These are phyloP conservation scores for Yamadazyma insecticola DNA, from an alignment of 805 yeast species.

Conservation along the genomic window DNA sequence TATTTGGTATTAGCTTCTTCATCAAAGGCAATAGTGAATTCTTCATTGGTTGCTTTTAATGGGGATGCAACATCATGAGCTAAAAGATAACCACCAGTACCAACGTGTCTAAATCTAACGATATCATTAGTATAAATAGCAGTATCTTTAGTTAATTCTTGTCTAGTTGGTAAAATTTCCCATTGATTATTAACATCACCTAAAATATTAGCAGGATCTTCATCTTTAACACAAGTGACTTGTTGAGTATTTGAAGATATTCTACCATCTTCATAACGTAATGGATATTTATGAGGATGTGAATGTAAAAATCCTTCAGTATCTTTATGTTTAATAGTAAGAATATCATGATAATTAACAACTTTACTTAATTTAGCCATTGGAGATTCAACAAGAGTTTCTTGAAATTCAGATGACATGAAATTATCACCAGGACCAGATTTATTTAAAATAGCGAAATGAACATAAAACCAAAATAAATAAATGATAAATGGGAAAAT, in stretches of 20 bases:
- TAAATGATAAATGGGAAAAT: slow-evolving; percentile 79
- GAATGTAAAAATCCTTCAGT: slow-evolving; percentile 82
- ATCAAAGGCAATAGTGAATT: slow-evolving; percentile 68
- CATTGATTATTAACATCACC: slow-evolving; percentile 72
- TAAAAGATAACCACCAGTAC: slow-evolving; percentile 72
- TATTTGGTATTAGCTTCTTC: slow-evolving; percentile 54
- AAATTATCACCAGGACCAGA: slow-evolving; percentile 96
- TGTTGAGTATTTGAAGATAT: slow-evolving; percentile 93
- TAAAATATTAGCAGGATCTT: slow-evolving; percentile 30
- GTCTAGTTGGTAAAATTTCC: slow-evolving; percentile 68
- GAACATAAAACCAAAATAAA: slow-evolving; percentile 87
- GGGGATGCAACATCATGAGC: slow-evolving; percentile 98
- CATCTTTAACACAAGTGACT: slow-evolving; percentile 59
- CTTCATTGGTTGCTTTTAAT: slow-evolving; percentile 85
- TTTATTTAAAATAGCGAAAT: slow-evolving; percentile 71
- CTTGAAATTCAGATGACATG: slow-evolving; percentile 96
- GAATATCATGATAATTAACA: slow-evolving; percentile 68
- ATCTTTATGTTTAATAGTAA: slow-evolving; percentile 77
- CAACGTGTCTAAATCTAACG: slow-evolving; percentile 76
- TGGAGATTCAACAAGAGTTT: slow-evolving; percentile 80
- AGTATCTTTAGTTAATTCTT: slow-evolving; percentile 37
- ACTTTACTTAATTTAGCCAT: slow-evolving; percentile 65
- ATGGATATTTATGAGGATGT: slow-evolving; percentile 69
- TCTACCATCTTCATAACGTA: slow-evolving; percentile 95
- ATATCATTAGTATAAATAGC: slow-evolving; percentile 63